phyloP scores from a whole-genome alignment of 2,329 filamentous ascomycete genomes.

The Epicoccum nigrum region DNA sequence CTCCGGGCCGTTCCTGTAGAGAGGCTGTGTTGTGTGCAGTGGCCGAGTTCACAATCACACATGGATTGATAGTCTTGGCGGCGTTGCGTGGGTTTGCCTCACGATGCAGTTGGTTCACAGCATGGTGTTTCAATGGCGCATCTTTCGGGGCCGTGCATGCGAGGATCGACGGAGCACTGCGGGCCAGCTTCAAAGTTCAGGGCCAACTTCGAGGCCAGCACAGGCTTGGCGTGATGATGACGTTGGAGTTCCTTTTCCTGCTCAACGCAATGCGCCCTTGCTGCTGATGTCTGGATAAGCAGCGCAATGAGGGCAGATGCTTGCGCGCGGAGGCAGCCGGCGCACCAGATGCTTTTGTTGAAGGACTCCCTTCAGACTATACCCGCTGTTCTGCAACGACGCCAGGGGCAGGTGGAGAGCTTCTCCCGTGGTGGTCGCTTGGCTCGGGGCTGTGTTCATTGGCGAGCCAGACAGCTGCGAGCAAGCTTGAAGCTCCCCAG shows the following conservation, averaged over 20 bases:
- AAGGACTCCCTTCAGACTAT: background rate
- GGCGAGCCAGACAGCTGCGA: background rate
- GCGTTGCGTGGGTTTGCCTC: conserved; percentile 2
- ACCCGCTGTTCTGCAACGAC: conserved; percentile 20
- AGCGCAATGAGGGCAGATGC: conserved; percentile 1
- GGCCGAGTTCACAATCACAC: background rate
- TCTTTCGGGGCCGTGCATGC: conserved; percentile 10
- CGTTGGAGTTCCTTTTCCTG: background rate
- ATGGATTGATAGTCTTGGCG: background rate
- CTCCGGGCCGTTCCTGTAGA: too few relatives aligned
- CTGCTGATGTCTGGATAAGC: conserved; percentile 12
- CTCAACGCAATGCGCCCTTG: background rate
- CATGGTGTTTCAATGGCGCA: conserved; percentile 6
- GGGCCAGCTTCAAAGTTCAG: background rate
- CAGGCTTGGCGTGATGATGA: conserved; percentile 7
- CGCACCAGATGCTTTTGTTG: conserved; percentile 6
- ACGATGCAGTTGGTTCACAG: background rate
- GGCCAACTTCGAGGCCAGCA: conserved; percentile 5
- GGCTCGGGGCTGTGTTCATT: conserved; percentile 16
- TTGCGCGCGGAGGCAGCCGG: background rate
- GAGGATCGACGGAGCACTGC: conserved; percentile 5
- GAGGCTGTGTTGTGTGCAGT: conserved; percentile 1
- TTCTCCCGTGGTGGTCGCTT: conserved; percentile 12
- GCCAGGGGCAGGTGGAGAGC: conserved; percentile 20
- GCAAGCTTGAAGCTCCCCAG: conserved; percentile 12